Evolutionary conservation across 2,329 filamentous ascomycete genomes (phyloP).

Genomic region (Cytospora chrysosperma): DNA sequence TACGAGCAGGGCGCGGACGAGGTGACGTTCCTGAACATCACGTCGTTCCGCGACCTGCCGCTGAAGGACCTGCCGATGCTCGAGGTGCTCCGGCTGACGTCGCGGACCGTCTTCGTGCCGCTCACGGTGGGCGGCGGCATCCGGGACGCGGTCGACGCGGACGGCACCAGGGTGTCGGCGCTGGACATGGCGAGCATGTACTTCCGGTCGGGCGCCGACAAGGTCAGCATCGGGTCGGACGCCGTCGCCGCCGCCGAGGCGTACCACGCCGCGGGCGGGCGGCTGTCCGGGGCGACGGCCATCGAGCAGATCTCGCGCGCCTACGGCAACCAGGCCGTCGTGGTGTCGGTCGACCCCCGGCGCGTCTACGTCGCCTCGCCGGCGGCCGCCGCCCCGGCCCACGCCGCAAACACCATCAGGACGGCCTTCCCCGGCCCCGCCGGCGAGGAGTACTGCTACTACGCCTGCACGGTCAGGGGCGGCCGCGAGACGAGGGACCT

Average conservation of each 20-base stretch:
- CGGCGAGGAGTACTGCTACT: slow-evolving; percentile 88
- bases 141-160: slow-evolving; percentile 84
- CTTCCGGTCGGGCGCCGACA: slow-evolving; percentile 95
- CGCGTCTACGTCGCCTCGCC: slow-evolving; percentile 72
- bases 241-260: slow-evolving; percentile 91
- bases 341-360: slow-evolving; percentile 92
- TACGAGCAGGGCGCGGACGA: slow-evolving; percentile 97
- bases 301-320: slow-evolving; percentile 93
- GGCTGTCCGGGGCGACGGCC: slow-evolving; percentile 76
- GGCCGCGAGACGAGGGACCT: slow-evolving; percentile 92
- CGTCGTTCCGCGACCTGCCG: slow-evolving; percentile 93
- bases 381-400: slow-evolving; percentile 58
- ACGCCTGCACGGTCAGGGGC: slow-evolving; percentile 95
- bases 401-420: slow-evolving; percentile 69
- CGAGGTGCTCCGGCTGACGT: slow-evolving; percentile 82
- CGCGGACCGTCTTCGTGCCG: slow-evolving; percentile 91
- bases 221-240: slow-evolving; percentile 94
- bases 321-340: slow-evolving; percentile 95
- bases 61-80: slow-evolving; percentile 93
- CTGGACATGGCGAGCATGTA: slow-evolving; percentile 95
- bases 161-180: slow-evolving; percentile 82
- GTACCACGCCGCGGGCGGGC: slow-evolving; percentile 71
- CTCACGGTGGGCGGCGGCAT: slow-evolving; percentile 95
- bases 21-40: slow-evolving; percentile 97
- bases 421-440: slow-evolving; percentile 69